Evolutionary conservation across 352 stramenopile species (phyloP).

Genomic region (Globisporangium camurandrum): DNA sequence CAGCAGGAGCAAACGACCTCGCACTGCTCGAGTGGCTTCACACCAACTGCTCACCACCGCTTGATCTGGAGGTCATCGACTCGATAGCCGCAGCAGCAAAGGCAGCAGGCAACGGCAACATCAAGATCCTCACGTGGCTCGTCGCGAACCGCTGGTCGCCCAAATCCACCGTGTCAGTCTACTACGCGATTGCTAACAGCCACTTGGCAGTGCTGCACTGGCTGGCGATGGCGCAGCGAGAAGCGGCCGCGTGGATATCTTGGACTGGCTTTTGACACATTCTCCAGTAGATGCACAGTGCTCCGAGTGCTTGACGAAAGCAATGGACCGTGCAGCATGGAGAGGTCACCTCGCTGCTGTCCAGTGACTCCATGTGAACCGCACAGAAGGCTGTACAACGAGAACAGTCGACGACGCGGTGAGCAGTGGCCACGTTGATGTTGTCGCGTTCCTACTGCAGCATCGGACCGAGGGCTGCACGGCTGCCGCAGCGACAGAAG

Average conservation of each 20-base stretch:
- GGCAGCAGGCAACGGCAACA: background rate
- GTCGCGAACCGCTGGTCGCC: background rate
- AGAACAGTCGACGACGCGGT: background rate
- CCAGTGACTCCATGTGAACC: slow-evolving; percentile 11
- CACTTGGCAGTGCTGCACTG: background rate
- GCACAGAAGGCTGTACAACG: slow-evolving; percentile 8
- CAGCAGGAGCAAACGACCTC: background rate
- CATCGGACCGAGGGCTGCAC: background rate
- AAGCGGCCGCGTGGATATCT: too few relatives aligned
- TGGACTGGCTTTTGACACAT: too few relatives aligned
- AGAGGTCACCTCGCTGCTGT: too few relatives aligned
- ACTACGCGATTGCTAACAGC: background rate
- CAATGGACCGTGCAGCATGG: too few relatives aligned
- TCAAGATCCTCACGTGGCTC: background rate
- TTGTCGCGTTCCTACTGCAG: slow-evolving; percentile 1
- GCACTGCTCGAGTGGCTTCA: background rate
- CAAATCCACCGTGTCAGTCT: background rate
- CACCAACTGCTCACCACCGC: background rate
- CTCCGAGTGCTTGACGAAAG: too few relatives aligned
- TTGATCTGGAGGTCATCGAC: background rate
- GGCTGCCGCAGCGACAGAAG: background rate
- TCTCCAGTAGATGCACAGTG: too few relatives aligned
- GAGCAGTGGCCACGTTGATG: background rate
- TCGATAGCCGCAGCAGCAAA: background rate
- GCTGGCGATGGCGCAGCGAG: too few relatives aligned